Percentiles rank a stretch among this genome's conserved stretches.
Conservation (phyloP, 108 stramenopile genomes). For the Cyclotella baltica region DNA sequence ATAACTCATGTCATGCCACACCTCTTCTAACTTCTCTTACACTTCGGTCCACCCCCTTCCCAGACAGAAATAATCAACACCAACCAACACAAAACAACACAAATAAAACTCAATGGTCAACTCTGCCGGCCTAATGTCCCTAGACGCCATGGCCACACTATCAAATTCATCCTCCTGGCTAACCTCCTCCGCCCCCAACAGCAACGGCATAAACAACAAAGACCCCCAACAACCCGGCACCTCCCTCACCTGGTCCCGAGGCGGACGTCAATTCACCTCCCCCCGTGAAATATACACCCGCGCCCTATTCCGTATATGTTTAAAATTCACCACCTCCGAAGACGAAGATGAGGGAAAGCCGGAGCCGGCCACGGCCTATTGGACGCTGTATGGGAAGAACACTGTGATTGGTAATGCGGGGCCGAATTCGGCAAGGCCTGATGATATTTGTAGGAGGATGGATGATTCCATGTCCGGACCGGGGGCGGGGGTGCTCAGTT, state of each 20-base stretch:
- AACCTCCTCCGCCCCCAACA: background rate
- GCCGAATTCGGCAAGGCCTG: constrained; percentile 73
- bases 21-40: too few relatives aligned
- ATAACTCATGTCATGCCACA: too few relatives aligned
- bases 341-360: constrained; percentile 93
- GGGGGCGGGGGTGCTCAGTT: constrained; percentile 75
- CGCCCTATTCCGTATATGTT: constrained; percentile 79
- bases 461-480: constrained; percentile 91
- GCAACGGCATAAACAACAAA: constrained; percentile 18
- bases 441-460: constrained; percentile 90
- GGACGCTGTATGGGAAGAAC: constrained; percentile 82
- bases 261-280: constrained; percentile 83
- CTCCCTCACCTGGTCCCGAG: constrained; percentile 67
- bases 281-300: constrained; percentile 88
- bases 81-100: background rate
- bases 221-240: background rate
- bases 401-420: constrained; percentile 91
- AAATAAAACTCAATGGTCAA: constrained; percentile 1
- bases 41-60: too few relatives aligned
- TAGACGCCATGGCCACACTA: constrained; percentile 23
- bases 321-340: constrained; percentile 93
- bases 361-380: constrained; percentile 90
- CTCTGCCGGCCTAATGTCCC: constrained; percentile 16
- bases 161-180: constrained; percentile 18
- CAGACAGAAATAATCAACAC: too few relatives aligned